A percentile compares a stretch with the other conserved stretches of the same genome.
Evolutionary conservation across 192 early-diverging fungal species (phyloP).

Genomic region (Geranomyces variabilis): DNA sequence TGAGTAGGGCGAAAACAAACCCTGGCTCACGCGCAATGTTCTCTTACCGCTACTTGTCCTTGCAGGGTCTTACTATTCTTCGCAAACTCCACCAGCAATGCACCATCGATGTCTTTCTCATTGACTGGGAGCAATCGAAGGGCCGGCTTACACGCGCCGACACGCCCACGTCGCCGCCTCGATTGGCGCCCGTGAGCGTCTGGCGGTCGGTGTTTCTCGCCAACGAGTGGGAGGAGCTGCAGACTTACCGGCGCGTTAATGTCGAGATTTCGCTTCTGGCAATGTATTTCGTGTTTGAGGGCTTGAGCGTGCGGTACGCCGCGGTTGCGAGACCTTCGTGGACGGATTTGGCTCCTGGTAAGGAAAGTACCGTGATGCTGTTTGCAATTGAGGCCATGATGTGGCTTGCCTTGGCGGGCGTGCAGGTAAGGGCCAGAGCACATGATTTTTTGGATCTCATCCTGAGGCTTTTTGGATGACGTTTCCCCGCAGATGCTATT

Average conservation of each 20-base stretch:
- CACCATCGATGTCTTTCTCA: conserved; percentile 53
- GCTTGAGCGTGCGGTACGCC: conserved; percentile 36
- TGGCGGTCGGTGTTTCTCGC: conserved; percentile 60
- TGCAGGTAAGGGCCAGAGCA: conserved; percentile 48
- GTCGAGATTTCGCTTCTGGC: conserved; percentile 49
- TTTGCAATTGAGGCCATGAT: conserved; percentile 48
- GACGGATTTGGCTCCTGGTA: conserved; percentile 41
- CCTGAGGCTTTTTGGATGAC: too few species aligned
- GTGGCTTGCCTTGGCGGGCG: conserved; percentile 42
- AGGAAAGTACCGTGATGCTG: conserved; percentile 45
- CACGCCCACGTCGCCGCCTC: conserved; percentile 6
- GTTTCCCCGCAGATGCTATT: conserved; percentile 36
- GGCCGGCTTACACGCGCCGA: conserved; percentile 37
- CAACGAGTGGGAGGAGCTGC: conserved; percentile 55
- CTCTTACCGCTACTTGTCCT: neutral
- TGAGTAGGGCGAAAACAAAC: too few species aligned
- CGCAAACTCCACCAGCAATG: conserved; percentile 50
- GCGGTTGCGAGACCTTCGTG: conserved; percentile 51
- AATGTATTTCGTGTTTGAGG: conserved; percentile 54
- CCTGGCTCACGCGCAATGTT: too few species aligned
- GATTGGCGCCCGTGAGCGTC: conserved; percentile 50
- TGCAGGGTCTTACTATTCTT: conserved; percentile 31
- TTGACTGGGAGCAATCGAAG: conserved; percentile 61
- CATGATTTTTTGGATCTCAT: neutral
- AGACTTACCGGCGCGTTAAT: conserved; percentile 46